Evolutionary conservation across 371 early-diverging fungal species (phyloP).

Genomic region (Mucor piriformis): DNA sequence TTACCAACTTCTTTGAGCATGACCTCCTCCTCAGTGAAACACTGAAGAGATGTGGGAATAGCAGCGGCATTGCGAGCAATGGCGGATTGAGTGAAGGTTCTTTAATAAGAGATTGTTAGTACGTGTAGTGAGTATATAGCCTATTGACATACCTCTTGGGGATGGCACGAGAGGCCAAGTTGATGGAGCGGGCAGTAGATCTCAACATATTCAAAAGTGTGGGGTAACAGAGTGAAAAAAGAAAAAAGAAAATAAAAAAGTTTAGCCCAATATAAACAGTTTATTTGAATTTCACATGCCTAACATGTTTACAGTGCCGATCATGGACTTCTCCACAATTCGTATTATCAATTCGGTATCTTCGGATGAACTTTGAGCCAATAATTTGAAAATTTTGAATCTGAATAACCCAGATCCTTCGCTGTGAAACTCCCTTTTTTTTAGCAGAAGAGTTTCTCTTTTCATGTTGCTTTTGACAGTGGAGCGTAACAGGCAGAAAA

Average conservation of each 20-base stretch:
- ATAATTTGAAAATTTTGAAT: too few species aligned
- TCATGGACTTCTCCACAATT: not conserved
- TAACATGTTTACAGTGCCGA: not conserved
- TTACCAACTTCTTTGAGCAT: conserved; percentile 78
- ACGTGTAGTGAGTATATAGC: not conserved
- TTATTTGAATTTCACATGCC: not conserved
- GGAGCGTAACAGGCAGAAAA: too few species aligned
- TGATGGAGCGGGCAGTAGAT: conserved; percentile 22
- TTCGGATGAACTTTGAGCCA: too few species aligned
- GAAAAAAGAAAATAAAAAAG: not conserved
- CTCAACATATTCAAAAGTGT: conserved; percentile 18
- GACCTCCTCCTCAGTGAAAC: conserved; percentile 83
- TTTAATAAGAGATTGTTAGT: conserved; percentile 6
- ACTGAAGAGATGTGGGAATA: conserved; percentile 63
- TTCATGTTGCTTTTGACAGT: too few species aligned
- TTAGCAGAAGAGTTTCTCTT: too few species aligned
- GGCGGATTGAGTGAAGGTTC: conserved; percentile 52
- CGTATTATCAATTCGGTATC: conserved; percentile 3
- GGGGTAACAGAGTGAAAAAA: conserved; percentile 1
- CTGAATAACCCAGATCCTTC: too few species aligned
- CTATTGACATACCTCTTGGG: conserved; percentile 22
- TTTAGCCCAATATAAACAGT: not conserved
- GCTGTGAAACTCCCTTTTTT: too few species aligned
- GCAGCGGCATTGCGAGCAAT: conserved; percentile 39
- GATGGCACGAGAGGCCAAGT: conserved; percentile 21